Conservation (phyloP, 371 early-diverging fungal genomes). For the Mortierella polycephala region DNA sequence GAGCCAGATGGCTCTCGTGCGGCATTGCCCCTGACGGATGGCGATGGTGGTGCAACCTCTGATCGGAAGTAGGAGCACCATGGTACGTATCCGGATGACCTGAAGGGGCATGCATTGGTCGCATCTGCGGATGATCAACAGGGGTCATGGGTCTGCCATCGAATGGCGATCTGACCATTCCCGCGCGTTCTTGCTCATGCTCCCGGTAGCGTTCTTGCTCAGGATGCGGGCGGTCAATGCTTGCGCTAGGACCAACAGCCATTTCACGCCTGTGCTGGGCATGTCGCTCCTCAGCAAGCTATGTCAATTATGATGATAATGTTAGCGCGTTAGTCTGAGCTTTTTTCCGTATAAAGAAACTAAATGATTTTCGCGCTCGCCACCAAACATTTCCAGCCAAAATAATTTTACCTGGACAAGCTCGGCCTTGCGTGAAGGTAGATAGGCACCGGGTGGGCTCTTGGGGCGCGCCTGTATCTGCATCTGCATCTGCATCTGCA, state of each 20-base stretch:
- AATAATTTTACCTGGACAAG: slow-evolving; percentile 7
- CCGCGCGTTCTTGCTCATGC: slow-evolving; percentile 12
- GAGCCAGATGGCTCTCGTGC: slow-evolving; percentile 8
- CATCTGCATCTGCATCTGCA: too few species aligned
- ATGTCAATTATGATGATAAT: neutral
- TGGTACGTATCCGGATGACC: slow-evolving; percentile 14
- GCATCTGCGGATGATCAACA: slow-evolving; percentile 8
- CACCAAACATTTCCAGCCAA: slow-evolving; percentile 5
- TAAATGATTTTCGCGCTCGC: neutral
- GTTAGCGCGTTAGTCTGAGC: too few species aligned
- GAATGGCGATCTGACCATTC: slow-evolving; percentile 5
- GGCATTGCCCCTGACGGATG: slow-evolving; percentile 16
- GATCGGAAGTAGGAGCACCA: slow-evolving; percentile 1
- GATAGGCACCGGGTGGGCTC: neutral
- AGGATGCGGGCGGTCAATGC: slow-evolving; percentile 3
- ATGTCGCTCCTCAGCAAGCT: slow-evolving; percentile 21
- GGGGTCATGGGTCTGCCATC: slow-evolving; percentile 6
- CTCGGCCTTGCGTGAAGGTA: neutral
- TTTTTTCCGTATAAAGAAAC: too few species aligned
- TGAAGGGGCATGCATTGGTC: slow-evolving; percentile 13
- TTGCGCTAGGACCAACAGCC: neutral
- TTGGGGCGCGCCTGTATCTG: neutral
- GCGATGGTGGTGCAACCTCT: slow-evolving; percentile 19
- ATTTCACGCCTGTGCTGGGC: slow-evolving; percentile 19
- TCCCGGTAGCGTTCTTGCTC: slow-evolving; percentile 22